These are phyloP conservation scores for Colletotrichum sp. DNA, from an alignment of 2,329 filamentous ascomycete genomes.

Conservation along the genomic window DNA sequence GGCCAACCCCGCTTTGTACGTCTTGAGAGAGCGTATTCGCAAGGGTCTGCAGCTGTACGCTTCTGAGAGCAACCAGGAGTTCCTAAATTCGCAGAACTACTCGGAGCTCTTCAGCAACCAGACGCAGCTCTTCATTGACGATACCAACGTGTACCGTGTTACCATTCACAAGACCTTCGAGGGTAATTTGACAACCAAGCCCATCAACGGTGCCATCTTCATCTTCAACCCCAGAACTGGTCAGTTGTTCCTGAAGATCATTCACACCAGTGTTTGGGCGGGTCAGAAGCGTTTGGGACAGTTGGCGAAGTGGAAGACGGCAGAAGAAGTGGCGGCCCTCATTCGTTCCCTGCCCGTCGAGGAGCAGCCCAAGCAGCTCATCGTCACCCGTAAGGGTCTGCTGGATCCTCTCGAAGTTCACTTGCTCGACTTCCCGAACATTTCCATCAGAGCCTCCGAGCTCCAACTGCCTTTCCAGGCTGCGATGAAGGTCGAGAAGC, in stretches of 20 bases:
- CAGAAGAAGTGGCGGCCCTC: conserved; percentile 97
- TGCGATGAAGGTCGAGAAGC: conserved; percentile 99
- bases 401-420: conserved; percentile 97
- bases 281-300: conserved; percentile 99
- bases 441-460: conserved; percentile 96
- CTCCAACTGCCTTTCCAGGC: conserved; percentile 98
- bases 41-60: conserved; percentile 98
- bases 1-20: conserved; percentile 95
- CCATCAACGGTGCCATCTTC: conserved; percentile 99
- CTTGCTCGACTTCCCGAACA: conserved; percentile 97
- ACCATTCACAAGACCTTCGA: conserved; percentile 99
- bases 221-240: conserved; percentile 99
- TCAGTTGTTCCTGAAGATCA: conserved; percentile 98
- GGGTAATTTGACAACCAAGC: conserved; percentile 98
- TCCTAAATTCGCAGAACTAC: conserved; percentile 99
- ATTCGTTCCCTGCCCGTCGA: conserved; percentile 96
- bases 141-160: conserved; percentile 98
- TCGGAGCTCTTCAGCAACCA: conserved; percentile 99
- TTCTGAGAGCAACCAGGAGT: conserved; percentile 98
- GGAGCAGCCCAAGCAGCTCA: conserved; percentile 98
- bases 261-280: conserved; percentile 98
- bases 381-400: conserved; percentile 96
- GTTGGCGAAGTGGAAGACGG: conserved; percentile 98
- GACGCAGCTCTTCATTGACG: conserved; percentile 98
- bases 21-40: conserved; percentile 94